Evolutionary conservation across 2,329 filamentous ascomycete species (phyloP), one percentile per base, ranked within the genome.

Genomic region (Sporothrix schenckii): DNA sequence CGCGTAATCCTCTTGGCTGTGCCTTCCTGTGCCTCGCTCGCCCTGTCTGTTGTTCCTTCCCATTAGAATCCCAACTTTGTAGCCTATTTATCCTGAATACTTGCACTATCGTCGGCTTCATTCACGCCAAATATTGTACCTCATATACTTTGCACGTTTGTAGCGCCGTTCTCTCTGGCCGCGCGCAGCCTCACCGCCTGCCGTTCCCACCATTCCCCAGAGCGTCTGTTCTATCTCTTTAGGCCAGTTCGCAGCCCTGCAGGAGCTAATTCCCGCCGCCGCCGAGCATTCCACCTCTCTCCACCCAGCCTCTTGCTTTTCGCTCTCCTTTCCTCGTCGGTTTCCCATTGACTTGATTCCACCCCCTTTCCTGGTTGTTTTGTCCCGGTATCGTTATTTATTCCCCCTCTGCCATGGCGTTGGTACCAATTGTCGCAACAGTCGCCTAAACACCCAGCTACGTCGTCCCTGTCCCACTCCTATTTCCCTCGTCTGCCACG

Each of bases 251-350:
- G 49, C 52, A 53, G 70, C 60, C 50, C 47, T 66, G 58, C 39
- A 41, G 16, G 68, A 66, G 24, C 68, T 53, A 68, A 67, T 69
- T 67, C 69, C 71, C 71, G 71, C 69, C 49, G 71, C 50, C 69
- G 69, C 71, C 71, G 71, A 72, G 44, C 61, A 67, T 69, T 72
- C 61, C 69, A 65, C 24, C 24, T 44, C 65, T 50, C 50, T 50
- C 61, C 41, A 44, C 69, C 71, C 65, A 70, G 47, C 65, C 66
- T 68, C 69, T 69, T 47, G 56, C 60, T 63, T 68, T 60, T 66
- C 52, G 39, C 60, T 60, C 52, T 65, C 49, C 47, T 49, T 52
- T 63, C 50, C n/a, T 54, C 27, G 24, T 21, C 54, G 24, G 41
- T 53, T 68, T 61, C 16, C 21, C 16, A 49, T 50, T 60, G 9